These are phyloP conservation scores for Ciborinia camelliae DNA, from an alignment of 2,329 filamentous ascomycete species.

Conservation along the genomic window DNA sequence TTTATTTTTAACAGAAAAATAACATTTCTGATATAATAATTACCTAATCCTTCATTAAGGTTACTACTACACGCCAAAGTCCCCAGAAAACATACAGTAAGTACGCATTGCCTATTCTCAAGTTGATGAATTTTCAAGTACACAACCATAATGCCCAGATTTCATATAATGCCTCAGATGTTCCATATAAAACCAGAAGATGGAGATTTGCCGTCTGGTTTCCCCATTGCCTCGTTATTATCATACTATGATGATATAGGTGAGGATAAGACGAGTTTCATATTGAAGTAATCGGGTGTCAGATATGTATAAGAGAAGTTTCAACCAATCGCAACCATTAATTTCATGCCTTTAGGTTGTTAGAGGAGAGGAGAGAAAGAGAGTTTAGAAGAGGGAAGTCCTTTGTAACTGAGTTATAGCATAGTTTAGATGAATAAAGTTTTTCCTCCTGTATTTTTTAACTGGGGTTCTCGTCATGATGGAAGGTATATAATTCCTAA, in stretches of 20 bases:
- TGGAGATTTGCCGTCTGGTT: background rate
- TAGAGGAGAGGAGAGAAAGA: no score
- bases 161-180: background rate
- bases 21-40: no score
- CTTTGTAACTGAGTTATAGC: no score
- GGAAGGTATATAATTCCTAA: constrained; percentile 3
- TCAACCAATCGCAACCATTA: constrained; percentile 3
- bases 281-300: background rate
- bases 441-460: background rate
- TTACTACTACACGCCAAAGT: background rate
- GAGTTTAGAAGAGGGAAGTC: no score
- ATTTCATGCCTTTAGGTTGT: background rate
- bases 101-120: background rate
- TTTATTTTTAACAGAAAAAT: no score
- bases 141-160: constrained; percentile 3
- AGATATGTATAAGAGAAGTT: background rate
- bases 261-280: constrained; percentile 10
- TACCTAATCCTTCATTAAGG: background rate
- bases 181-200: background rate
- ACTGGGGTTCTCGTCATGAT: background rate
- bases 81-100: background rate
- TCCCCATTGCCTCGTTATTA: background rate
- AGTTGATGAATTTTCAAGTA: constrained; percentile 1
- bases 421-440: background rate
- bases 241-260: background rate